These are phyloP conservation scores for Hydrangea macrophylla DNA, from an alignment of 148 eudicot genomes.

Conservation along the genomic window DNA sequence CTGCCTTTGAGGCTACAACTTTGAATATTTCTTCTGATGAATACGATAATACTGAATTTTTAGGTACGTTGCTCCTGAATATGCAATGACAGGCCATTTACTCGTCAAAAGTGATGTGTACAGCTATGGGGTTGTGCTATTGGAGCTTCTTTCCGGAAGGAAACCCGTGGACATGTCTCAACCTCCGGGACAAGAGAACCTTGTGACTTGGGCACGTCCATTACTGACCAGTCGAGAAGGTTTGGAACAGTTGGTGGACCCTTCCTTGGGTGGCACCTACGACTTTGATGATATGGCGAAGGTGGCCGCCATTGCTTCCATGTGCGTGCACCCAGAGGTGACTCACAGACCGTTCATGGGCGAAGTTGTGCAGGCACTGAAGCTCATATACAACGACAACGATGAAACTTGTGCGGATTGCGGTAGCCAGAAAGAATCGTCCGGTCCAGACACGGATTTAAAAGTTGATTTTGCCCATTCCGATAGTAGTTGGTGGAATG, in stretches of 20 bases:
- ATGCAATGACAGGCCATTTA: conserved; percentile 98
- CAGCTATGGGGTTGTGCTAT: conserved; percentile 87
- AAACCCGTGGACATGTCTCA: conserved; percentile 88
- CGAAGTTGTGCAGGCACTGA: conserved; percentile 96
- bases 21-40: conserved; percentile 11
- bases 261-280: conserved; percentile 45
- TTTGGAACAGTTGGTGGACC: conserved; percentile 65
- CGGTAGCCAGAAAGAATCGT: conserved; percentile 56
- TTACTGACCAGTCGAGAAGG: conserved; percentile 77
- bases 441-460: conserved; percentile 55
- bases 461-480: conserved; percentile 63
- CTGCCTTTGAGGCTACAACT: neutral
- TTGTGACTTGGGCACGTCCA: conserved; percentile 91
- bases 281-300: conserved; percentile 74
- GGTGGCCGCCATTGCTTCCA: conserved; percentile 88
- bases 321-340: conserved; percentile 95
- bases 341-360: conserved; percentile 95
- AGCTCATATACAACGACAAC: conserved; percentile 70
- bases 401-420: conserved; percentile 65
- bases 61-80: conserved; percentile 98
- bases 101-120: conserved; percentile 96
- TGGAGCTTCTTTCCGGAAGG: conserved; percentile 85
- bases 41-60: conserved; percentile 11
- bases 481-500: conserved; percentile 90
- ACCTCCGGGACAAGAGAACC: conserved; percentile 83